These are phyloP conservation scores for Moricandia arvensis DNA, from an alignment of 345 rosid genomes.

Conservation along the genomic window DNA sequence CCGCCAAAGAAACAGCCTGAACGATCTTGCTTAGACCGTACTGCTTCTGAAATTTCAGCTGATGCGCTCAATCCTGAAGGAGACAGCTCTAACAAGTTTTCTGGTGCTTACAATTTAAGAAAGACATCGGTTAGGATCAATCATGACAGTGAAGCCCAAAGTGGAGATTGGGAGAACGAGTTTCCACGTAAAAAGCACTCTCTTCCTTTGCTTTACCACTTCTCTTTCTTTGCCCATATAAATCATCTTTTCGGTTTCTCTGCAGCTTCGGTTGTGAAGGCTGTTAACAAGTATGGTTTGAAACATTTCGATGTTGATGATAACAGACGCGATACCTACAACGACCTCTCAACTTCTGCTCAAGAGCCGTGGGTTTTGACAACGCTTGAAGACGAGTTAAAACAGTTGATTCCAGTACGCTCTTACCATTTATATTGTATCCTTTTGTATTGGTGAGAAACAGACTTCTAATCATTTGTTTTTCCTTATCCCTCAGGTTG, in stretches of 20 bases:
- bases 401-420: constrained; percentile 75
- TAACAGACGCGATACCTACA: constrained; percentile 74
- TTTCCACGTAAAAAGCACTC: constrained; percentile 62
- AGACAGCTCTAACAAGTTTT: constrained; percentile 44
- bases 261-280: constrained; percentile 90
- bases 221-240: constrained; percentile 13
- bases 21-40: constrained; percentile 51
- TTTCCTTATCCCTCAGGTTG: constrained; percentile 56
- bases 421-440: neutral
- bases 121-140: constrained; percentile 49
- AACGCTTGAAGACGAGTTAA: constrained; percentile 60
- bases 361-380: constrained; percentile 46
- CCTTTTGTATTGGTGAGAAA: constrained; percentile 3
- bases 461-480: constrained; percentile 18
- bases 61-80: constrained; percentile 64
- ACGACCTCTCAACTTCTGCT: constrained; percentile 39
- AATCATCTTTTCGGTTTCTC: constrained; percentile 22
- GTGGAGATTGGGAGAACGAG: constrained; percentile 82
- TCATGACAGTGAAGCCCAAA: constrained; percentile 52
- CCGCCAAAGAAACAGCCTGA: constrained; percentile 61
- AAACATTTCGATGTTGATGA: constrained; percentile 72
- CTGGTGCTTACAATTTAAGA: constrained; percentile 67
- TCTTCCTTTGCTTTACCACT: neutral
- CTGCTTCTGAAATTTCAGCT: constrained; percentile 63
- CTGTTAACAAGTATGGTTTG: constrained; percentile 78